Evolutionary conservation across 2,329 filamentous ascomycete genomes (phyloP).

Genomic region (Alternaria metachromatica): DNA sequence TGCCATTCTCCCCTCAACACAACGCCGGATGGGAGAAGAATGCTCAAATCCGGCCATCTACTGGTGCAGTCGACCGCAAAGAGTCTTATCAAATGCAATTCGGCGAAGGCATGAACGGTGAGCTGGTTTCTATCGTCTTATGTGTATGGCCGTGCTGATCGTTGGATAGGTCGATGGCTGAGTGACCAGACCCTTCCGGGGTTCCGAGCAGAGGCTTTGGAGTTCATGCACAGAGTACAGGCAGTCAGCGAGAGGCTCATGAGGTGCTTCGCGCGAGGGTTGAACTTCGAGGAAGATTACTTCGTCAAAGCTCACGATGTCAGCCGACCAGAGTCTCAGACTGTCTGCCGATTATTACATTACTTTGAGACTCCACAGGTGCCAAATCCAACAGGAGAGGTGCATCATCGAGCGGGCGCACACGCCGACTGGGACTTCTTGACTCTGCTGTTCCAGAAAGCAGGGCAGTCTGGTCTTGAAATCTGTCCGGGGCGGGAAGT

Average conservation of each 20-base stretch:
- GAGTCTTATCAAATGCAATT: conserved; percentile 70
- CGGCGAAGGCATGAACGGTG: conserved; percentile 59
- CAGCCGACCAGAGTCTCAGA: conserved; percentile 57
- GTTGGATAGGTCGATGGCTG: conserved; percentile 54
- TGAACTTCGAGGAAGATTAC: conserved; percentile 63
- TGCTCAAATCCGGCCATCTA: conserved; percentile 49
- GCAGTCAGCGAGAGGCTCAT: conserved; percentile 63
- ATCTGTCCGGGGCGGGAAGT: conserved; percentile 70
- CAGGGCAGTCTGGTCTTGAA: conserved; percentile 67
- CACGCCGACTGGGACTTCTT: conserved; percentile 70
- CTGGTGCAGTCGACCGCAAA: conserved; percentile 64
- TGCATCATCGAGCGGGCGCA: conserved; percentile 66
- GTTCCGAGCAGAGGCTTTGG: conserved; percentile 55
- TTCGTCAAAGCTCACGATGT: conserved; percentile 64
- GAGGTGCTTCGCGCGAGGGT: conserved; percentile 64
- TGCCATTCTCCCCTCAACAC: conserved; percentile 56
- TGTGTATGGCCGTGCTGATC: neutral
- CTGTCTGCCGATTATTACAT: conserved; percentile 63
- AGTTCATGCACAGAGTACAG: conserved; percentile 64
- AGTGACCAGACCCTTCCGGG: conserved; percentile 56
- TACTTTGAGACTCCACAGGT: conserved; percentile 55
- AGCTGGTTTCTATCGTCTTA: conserved; percentile 9
- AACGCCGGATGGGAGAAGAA: conserved; percentile 69
- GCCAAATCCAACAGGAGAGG: conserved; percentile 44
- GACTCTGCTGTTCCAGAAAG: conserved; percentile 68